Percentiles rank a stretch among this genome's conserved stretches.
Conservation (phyloP, 306 rosid species). For the Lathyrus sativus region DNA sequence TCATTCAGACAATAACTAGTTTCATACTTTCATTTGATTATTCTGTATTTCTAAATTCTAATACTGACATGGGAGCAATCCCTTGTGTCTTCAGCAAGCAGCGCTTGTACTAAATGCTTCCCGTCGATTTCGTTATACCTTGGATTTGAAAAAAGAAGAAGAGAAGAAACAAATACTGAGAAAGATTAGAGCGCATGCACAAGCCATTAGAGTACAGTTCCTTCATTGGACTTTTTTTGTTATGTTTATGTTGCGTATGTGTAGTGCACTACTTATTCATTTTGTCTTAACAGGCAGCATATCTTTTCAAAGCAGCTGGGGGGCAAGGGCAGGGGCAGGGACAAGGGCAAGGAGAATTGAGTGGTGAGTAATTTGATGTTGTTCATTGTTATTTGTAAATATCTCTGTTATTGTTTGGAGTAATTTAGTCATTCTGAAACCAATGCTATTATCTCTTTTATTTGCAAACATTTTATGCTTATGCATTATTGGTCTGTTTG, state of each 20-base stretch:
- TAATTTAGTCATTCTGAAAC: slow-evolving; percentile 4
- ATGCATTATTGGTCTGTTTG: not conserved
- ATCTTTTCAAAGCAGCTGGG: slow-evolving; percentile 63
- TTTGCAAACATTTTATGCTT: not conserved
- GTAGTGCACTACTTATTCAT: slow-evolving; percentile 33
- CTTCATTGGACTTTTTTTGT: slow-evolving; percentile 34
- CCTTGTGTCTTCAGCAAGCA: slow-evolving; percentile 68
- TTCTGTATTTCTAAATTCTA: slow-evolving; percentile 11
- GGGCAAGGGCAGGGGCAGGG: not conserved
- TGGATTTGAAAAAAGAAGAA: slow-evolving; percentile 94
- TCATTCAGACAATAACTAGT: not conserved
- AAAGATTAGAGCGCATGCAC: slow-evolving; percentile 84
- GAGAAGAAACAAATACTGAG: slow-evolving; percentile 66
- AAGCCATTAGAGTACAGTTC: slow-evolving; percentile 71
- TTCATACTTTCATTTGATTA: slow-evolving; percentile 8
- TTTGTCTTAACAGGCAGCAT: slow-evolving; percentile 71
- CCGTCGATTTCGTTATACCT: slow-evolving; percentile 97
- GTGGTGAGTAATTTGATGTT: slow-evolving; percentile 55
- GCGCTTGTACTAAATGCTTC: slow-evolving; percentile 98
- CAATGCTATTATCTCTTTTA: not conserved
- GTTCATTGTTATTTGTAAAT: slow-evolving; percentile 27
- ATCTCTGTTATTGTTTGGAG: slow-evolving; percentile 10
- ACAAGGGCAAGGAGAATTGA: not conserved
- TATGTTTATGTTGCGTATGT: slow-evolving; percentile 11
- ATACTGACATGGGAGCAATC: slow-evolving; percentile 16